A percentile compares a stretch with the other conserved stretches of the same genome.
Conservation (phyloP, 2,329 filamentous ascomycete genomes). For the Ophiocordyceps australis region DNA sequence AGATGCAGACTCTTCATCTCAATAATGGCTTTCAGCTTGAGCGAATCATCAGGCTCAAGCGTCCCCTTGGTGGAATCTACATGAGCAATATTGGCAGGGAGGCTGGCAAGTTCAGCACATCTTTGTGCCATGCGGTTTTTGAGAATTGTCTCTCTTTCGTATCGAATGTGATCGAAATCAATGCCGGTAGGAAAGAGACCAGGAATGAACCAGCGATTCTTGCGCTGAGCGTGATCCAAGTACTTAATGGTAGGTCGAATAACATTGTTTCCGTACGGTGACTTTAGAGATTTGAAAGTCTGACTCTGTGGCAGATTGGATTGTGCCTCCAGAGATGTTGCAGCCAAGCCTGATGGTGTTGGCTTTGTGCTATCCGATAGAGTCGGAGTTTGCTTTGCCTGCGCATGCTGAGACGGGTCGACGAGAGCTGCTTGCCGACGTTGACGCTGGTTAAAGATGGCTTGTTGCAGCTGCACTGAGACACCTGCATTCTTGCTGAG, state of each 20-base stretch:
- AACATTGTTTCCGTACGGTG: constrained; percentile 44
- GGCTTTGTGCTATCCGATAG: constrained; percentile 17
- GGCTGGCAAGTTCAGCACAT: constrained; percentile 64
- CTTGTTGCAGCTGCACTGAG: constrained; percentile 60
- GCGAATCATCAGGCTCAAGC: constrained; percentile 54
- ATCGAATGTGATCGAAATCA: constrained; percentile 68
- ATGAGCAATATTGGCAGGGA: constrained; percentile 71
- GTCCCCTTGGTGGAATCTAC: constrained; percentile 62
- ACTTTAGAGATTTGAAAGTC: constrained; percentile 56
- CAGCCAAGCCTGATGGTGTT: constrained; percentile 17
- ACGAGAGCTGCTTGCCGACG: constrained; percentile 38
- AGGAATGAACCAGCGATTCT: constrained; percentile 64
- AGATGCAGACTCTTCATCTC: constrained; percentile 85
- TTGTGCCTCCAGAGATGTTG: constrained; percentile 12
- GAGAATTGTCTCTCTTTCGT: constrained; percentile 73
- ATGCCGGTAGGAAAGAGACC: constrained; percentile 79
- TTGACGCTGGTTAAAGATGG: constrained; percentile 59
- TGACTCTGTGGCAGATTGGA: constrained; percentile 19
- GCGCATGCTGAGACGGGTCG: constrained; percentile 21
- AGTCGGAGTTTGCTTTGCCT: constrained; percentile 11
- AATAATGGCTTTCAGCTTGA: constrained; percentile 82
- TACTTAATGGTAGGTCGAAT: constrained; percentile 51
- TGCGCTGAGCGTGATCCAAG: constrained; percentile 57
- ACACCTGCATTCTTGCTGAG: constrained; percentile 76
- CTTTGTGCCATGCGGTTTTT: constrained; percentile 82